Percentiles rank a stretch among this genome's conserved stretches.
These are phyloP conservation scores for Aspergillus taichungensis DNA, from an alignment of 495 filamentous ascomycete genomes.

Conservation along the genomic window DNA sequence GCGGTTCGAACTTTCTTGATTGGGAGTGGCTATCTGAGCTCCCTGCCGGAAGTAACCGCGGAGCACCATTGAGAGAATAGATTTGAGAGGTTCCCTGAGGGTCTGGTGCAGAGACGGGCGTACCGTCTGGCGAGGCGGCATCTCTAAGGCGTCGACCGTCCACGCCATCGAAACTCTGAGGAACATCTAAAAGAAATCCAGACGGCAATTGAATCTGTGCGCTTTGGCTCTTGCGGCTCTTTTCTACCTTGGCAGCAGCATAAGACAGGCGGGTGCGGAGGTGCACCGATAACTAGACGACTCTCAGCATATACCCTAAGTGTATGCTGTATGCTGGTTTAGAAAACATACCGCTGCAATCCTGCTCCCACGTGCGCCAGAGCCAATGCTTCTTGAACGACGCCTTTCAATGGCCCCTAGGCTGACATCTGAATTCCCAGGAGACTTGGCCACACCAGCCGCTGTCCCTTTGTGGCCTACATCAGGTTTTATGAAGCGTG, in stretches of 20 bases:
- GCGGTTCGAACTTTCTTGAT: conserved; percentile 9
- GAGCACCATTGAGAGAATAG: background rate
- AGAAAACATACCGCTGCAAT: conserved; percentile 60
- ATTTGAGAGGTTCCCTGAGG: conserved; percentile 1
- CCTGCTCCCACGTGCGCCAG: conserved; percentile 49
- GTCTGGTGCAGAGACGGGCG: conserved; percentile 15
- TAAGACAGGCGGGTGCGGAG: conserved; percentile 75
- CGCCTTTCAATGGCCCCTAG: conserved; percentile 19
- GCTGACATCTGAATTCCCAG: conserved; percentile 20
- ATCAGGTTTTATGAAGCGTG: too few relatives aligned
- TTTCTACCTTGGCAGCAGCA: conserved; percentile 82
- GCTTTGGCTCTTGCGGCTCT: conserved; percentile 66
- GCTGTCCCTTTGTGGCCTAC: conserved; percentile 53
- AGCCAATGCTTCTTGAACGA: conserved; percentile 64
- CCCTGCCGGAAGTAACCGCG: conserved; percentile 6
- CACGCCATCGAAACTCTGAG: conserved; percentile 28
- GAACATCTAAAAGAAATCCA: conserved; percentile 51
- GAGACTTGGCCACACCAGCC: conserved; percentile 52
- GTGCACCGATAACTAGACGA: conserved; percentile 59
- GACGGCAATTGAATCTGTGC: conserved; percentile 59
- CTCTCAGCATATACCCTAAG: conserved; percentile 9
- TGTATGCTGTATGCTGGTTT: background rate
- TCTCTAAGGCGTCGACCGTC: conserved; percentile 3
- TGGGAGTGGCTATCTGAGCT: conserved; percentile 7
- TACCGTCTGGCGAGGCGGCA: conserved; percentile 11